Evolutionary conservation across 78 protist genomes (phyloP).

Genomic region (Emiliania huxleyi): DNA sequence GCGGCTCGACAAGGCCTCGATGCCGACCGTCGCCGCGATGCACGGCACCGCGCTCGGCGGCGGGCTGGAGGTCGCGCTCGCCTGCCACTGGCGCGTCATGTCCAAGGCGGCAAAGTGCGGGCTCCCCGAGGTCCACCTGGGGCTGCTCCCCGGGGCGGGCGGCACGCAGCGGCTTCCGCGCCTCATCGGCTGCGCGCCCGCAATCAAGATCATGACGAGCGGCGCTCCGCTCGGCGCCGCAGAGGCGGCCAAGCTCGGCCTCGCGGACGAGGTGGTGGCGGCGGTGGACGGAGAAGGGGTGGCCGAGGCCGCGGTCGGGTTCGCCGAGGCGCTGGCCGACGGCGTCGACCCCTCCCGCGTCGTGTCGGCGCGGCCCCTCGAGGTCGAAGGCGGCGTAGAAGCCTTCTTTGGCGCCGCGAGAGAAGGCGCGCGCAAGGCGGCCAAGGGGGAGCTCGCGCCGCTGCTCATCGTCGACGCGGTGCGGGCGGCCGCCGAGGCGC

Average conservation of each 20-base stretch:
- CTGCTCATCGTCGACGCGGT: neutral
- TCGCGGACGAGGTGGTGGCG: constrained; percentile 14
- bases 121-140: constrained; percentile 47
- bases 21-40: constrained; percentile 60
- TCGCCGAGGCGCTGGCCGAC: neutral
- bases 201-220: constrained; percentile 59
- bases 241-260: constrained; percentile 32
- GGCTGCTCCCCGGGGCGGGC: constrained; percentile 68
- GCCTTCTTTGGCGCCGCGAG: neutral
- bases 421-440: neutral
- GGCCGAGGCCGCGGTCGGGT: neutral
- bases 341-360: neutral
- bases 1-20: neutral
- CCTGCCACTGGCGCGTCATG: constrained; percentile 52
- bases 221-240: constrained; percentile 46
- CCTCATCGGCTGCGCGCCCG: constrained; percentile 50
- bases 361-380: neutral
- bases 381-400: neutral
- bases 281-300: neutral
- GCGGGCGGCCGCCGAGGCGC: neutral
- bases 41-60: constrained; percentile 70
- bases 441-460: neutral
- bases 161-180: constrained; percentile 65
- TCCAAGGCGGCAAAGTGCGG: neutral
- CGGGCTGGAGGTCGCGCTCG: constrained; percentile 65